A percentile compares a stretch with the other conserved stretches of the same genome.
These are phyloP conservation scores for Penicillium fuscoglaucum DNA, from an alignment of 2,329 filamentous ascomycete genomes.

Conservation along the genomic window DNA sequence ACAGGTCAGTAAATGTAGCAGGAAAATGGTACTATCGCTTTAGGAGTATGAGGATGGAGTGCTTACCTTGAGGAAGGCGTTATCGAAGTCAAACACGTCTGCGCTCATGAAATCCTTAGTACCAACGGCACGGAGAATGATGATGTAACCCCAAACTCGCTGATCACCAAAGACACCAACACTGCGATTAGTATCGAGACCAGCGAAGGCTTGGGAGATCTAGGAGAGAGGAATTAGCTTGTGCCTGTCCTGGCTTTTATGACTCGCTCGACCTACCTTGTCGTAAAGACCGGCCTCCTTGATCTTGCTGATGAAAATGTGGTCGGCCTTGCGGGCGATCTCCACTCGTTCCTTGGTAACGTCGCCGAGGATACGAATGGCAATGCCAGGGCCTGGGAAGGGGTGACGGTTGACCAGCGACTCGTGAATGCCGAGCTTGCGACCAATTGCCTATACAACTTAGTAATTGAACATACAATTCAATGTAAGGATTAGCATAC, in stretches of 20 bases:
- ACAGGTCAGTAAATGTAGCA: background rate
- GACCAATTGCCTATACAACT: conserved; percentile 51
- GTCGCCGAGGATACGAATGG: conserved; percentile 78
- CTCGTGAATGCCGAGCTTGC: conserved; percentile 67
- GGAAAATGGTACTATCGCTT: background rate
- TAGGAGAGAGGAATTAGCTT: background rate
- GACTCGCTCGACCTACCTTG: background rate
- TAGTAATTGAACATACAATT: background rate
- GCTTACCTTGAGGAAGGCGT: background rate
- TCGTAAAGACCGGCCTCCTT: conserved; percentile 47
- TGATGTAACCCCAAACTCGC: conserved; percentile 64
- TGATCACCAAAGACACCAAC: conserved; percentile 57
- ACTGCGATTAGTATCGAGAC: conserved; percentile 23
- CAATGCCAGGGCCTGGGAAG: conserved; percentile 71
- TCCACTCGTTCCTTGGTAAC: conserved; percentile 76
- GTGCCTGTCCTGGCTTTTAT: no score
- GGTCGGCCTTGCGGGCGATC: conserved; percentile 59
- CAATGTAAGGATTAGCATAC: conserved; percentile 30
- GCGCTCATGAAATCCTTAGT: conserved; percentile 54
- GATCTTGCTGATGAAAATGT: conserved; percentile 51
- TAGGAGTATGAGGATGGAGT: background rate
- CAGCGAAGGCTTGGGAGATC: background rate
- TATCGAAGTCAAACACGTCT: background rate
- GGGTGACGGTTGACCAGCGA: conserved; percentile 76
- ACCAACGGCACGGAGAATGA: conserved; percentile 62